phyloP scores from a whole-genome alignment of 2,329 filamentous ascomycete species.

The Ceratocystis albifundus region DNA sequence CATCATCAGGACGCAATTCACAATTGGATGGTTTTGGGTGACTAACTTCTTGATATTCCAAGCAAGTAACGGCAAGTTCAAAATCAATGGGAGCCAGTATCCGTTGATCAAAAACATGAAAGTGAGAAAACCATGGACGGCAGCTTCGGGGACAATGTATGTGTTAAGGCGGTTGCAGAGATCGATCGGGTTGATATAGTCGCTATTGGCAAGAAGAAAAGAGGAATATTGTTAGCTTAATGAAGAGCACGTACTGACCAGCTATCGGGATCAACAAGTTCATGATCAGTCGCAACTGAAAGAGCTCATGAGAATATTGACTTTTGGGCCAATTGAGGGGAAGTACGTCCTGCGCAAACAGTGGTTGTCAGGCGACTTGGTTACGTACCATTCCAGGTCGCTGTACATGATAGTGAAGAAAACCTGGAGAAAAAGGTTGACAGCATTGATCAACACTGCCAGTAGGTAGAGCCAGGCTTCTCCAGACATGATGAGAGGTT shows the following conservation, averaged over 20 bases:
- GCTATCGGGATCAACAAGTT: not conserved
- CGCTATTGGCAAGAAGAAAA: slow-evolving; percentile 42
- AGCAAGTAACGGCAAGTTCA: slow-evolving; percentile 82
- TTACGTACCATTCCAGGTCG: slow-evolving; percentile 92
- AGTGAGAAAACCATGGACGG: slow-evolving; percentile 91
- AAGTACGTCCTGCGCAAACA: not conserved
- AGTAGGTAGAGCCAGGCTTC: slow-evolving; percentile 98
- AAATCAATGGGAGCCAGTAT: slow-evolving; percentile 86
- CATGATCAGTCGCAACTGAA: not conserved
- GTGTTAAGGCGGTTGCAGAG: slow-evolving; percentile 99
- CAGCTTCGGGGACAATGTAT: slow-evolving; percentile 97
- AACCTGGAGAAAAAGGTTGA: slow-evolving; percentile 98
- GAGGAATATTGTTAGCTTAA: not conserved
- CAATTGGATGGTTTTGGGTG: not conserved
- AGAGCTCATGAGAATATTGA: not conserved
- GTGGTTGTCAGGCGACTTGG: not conserved
- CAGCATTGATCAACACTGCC: slow-evolving; percentile 97
- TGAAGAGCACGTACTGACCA: not conserved
- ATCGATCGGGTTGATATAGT: slow-evolving; percentile 99
- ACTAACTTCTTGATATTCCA: slow-evolving; percentile 98
- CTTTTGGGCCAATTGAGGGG: not conserved
- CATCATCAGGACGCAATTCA: not conserved
- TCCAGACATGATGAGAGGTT: slow-evolving; percentile 59
- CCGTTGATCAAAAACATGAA: slow-evolving; percentile 96
- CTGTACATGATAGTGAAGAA: slow-evolving; percentile 99